Evolutionary conservation across 1,139 yeast species (phyloP).

Genomic region (Geotrichum klebahnii): DNA sequence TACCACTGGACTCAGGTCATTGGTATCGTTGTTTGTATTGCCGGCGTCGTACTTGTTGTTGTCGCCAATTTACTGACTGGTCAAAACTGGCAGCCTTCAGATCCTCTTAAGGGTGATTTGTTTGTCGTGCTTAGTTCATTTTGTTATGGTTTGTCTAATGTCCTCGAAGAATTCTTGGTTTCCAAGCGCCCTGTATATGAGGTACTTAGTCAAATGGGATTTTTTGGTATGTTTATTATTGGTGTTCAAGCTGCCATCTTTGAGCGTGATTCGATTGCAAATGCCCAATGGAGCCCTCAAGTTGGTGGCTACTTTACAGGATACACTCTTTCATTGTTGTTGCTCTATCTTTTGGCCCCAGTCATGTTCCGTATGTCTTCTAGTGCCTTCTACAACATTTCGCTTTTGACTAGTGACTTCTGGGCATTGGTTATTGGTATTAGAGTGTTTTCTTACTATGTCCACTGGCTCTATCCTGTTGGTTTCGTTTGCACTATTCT

Average conservation of each 20-base stretch:
- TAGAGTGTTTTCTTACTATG: conserved; percentile 43
- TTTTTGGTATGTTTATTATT: conserved; percentile 43
- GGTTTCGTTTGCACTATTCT: conserved; percentile 44
- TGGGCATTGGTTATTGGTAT: conserved; percentile 46
- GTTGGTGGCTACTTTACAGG: conserved; percentile 46
- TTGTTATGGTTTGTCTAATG: conserved; percentile 45
- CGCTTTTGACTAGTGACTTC: conserved; percentile 44
- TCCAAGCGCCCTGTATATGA: conserved; percentile 46
- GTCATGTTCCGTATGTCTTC: conserved; percentile 45
- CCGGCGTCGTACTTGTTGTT: conserved; percentile 44
- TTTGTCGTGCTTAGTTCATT: conserved; percentile 45
- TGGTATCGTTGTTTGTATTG: conserved; percentile 44
- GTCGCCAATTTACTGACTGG: conserved; percentile 43
- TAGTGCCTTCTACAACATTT: conserved; percentile 46
- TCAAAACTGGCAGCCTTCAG: conserved; percentile 39
- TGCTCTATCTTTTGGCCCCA: conserved; percentile 43
- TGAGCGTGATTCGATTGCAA: conserved; percentile 39
- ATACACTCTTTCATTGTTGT: conserved; percentile 41
- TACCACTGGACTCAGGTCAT: conserved; percentile 46
- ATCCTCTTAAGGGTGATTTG: conserved; percentile 45
- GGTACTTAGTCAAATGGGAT: conserved; percentile 44
- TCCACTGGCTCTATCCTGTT: conserved; percentile 46
- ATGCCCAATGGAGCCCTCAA: conserved; percentile 41
- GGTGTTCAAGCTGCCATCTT: conserved; percentile 45
- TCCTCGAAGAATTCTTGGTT: conserved; percentile 44